phyloP scores from a whole-genome alignment of 805 yeast species.

The Wickerhamomyces bovis region DNA sequence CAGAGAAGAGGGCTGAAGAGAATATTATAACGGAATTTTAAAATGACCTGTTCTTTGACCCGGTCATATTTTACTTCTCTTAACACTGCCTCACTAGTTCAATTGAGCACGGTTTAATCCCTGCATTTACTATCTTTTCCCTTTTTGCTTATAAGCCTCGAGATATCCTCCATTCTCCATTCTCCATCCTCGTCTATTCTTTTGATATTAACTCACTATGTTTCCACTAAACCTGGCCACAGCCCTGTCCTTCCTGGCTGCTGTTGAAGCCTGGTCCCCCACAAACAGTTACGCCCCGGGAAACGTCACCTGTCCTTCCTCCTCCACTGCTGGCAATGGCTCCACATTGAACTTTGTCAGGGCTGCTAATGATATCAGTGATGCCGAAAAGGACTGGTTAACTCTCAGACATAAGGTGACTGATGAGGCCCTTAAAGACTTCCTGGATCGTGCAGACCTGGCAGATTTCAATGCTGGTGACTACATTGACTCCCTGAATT shows the following conservation, averaged over 20 bases:
- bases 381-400: conserved; percentile 48
- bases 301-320: conserved; percentile 44
- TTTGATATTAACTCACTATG: not conserved
- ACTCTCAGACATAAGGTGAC: conserved; percentile 28
- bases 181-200: too few species aligned
- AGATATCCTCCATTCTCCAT: too few species aligned
- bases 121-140: too few species aligned
- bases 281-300: conserved; percentile 58
- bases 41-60: too few species aligned
- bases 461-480: conserved; percentile 34
- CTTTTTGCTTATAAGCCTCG: too few species aligned
- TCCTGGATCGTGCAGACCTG: conserved; percentile 42
- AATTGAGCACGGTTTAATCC: too few species aligned
- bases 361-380: conserved; percentile 41
- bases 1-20: too few species aligned
- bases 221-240: not conserved
- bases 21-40: too few species aligned
- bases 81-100: too few species aligned
- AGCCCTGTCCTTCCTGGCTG: not conserved
- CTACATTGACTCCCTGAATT: conserved; percentile 31
- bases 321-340: conserved; percentile 2
- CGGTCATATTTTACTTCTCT: too few species aligned
- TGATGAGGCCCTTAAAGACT: conserved; percentile 23
- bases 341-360: conserved; percentile 28
- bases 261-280: conserved; percentile 31